A percentile compares a stretch with the other conserved stretches of the same genome.
Evolutionary conservation across 2,329 filamentous ascomycete species (phyloP).

Genomic region (Fusarium marasasianum): DNA sequence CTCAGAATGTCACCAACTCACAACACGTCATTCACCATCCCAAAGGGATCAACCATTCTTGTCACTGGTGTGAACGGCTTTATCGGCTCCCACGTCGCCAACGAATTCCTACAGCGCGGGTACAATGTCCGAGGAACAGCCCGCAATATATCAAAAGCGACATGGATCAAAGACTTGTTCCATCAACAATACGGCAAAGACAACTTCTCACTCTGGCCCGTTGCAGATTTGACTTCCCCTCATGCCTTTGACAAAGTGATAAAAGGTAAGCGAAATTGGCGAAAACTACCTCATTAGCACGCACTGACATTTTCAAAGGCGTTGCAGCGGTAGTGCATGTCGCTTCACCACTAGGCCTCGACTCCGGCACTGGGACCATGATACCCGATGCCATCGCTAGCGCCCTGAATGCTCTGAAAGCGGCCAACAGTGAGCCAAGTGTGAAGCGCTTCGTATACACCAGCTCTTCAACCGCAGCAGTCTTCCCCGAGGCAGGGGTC

Average conservation of each 20-base stretch:
- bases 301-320: neutral
- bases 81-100: neutral
- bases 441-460: neutral
- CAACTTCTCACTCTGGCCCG: neutral
- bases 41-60: neutral
- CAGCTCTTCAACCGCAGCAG: neutral
- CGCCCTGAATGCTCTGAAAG: neutral
- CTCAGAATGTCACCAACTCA: neutral
- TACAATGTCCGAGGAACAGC: neutral
- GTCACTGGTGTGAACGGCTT: neutral
- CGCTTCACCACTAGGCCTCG: neutral
- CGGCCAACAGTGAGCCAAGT: neutral
- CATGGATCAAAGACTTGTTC: neutral
- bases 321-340: neutral
- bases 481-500: neutral
- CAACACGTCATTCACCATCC: neutral
- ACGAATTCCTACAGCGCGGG: neutral
- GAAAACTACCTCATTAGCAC: rapidly evolving
- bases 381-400: neutral
- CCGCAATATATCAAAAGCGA: rapidly evolving
- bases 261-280: neutral
- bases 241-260: neutral
- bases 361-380: neutral
- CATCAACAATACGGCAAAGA: neutral
- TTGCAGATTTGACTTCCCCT: neutral